phyloP scores from a whole-genome alignment of 176 grass and related monocot genomes.

The Eragrostis nindensis region DNA sequence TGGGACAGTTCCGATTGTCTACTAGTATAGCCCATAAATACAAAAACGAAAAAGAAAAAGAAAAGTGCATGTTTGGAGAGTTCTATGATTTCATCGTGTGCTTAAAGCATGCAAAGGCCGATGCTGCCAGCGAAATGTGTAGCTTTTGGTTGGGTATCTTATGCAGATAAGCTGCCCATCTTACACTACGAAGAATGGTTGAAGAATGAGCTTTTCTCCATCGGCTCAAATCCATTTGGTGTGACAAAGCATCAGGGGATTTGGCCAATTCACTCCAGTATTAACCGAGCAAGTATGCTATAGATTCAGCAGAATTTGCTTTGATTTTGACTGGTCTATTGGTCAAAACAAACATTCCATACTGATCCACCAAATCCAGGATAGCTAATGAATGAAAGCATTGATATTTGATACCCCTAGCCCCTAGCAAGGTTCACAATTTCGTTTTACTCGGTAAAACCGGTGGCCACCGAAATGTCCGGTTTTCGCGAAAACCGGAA shows the following conservation, averaged over 20 bases:
- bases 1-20: constrained; percentile 28
- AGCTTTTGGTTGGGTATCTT: not conserved
- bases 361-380: not conserved
- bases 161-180: not conserved
- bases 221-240: not conserved
- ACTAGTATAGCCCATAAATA: constrained; percentile 18
- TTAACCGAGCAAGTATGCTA: not conserved
- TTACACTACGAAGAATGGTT: not conserved
- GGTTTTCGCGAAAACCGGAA: too few relatives aligned
- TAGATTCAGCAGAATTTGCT: too few relatives aligned
- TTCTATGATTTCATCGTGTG: constrained; percentile 9
- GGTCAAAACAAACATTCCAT: not conserved
- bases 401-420: too few relatives aligned
- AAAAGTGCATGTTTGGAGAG: not conserved
- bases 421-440: too few relatives aligned
- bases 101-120: constrained; percentile 10
- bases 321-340: too few relatives aligned
- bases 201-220: not conserved
- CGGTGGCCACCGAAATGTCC: too few relatives aligned
- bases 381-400: not conserved
- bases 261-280: not conserved
- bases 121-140: not conserved
- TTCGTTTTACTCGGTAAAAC: too few relatives aligned
- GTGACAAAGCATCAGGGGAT: not conserved
- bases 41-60: not conserved